Conservation (phyloP, 2,329 filamentous ascomycete genomes). For the Nothopassalora personata region DNA sequence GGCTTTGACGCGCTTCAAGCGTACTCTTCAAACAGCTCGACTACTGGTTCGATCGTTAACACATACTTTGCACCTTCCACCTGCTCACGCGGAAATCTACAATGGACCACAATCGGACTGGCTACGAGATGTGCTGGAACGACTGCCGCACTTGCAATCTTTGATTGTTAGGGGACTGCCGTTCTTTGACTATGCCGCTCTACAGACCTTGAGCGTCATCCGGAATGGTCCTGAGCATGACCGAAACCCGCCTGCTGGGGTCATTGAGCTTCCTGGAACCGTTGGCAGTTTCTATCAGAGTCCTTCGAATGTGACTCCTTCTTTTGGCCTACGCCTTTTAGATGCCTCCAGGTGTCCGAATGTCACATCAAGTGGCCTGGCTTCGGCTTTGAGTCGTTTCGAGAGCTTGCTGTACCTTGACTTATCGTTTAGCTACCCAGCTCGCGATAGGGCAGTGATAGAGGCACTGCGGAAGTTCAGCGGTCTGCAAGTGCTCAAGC, state of each 20-base stretch:
- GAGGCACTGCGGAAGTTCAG: constrained; percentile 42
- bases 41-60: constrained; percentile 51
- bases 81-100: constrained; percentile 57
- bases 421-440: constrained; percentile 44
- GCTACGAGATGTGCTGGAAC: constrained; percentile 55
- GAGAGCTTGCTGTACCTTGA: constrained; percentile 54
- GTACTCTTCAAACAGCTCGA: constrained; percentile 51
- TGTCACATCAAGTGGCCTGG: constrained; percentile 51
- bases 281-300: constrained; percentile 17
- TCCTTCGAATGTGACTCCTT: constrained; percentile 12
- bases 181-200: constrained; percentile 57
- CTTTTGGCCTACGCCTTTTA: constrained; percentile 50
- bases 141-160: constrained; percentile 54
- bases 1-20: constrained; percentile 55
- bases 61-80: constrained; percentile 57
- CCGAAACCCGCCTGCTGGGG: constrained; percentile 16
- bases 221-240: constrained; percentile 28
- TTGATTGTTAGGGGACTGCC: constrained; percentile 55
- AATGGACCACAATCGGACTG: constrained; percentile 55
- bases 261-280: constrained; percentile 32
- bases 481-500: constrained; percentile 53
- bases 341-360: constrained; percentile 55
- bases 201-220: constrained; percentile 41
- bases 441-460: constrained; percentile 39
- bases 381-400: constrained; percentile 49